Evolutionary conservation across 1,284 basidiomycete species (phyloP), one percentile per base, ranked within the genome.

Genomic region (Cerrena zonata): DNA sequence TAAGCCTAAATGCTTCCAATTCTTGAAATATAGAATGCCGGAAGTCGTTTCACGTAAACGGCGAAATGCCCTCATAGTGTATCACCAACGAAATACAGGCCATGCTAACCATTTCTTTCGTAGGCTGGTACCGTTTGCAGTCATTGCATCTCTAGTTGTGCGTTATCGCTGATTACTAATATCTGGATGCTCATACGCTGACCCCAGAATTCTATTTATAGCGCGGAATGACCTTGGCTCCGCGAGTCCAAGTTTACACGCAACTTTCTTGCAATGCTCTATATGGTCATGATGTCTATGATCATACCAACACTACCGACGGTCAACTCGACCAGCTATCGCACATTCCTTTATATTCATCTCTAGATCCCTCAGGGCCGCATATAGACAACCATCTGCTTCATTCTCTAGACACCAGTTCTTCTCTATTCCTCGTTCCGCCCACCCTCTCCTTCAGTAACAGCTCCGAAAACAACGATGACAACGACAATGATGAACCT

Each of bases 221-320:
- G 86, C 83, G 85, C 42, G 85, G 84, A 49, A 88, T 89, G 83
- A 89, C 86, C 5, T 66, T 86, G 40, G 86, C 86, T 7, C 82
- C 86, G 38, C 78, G 86, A 46, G 79, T 89, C 18, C 82, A 89
- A 68, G 80, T 89, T 27, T 86, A 79, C 68, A 88, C 84, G n/a
- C 81, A 87, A 58, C 71, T 89, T 37, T 79, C 87, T 2, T 89
- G 86, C 68, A 75, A 78, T 54, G 70, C 71, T 18, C 60, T 85
- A 22, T 65, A 65, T 47, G 63, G 63, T 38, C 75, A 80, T 47
- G 65, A 74, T 39, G 66, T 69, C 48, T 71, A 73, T 54, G 67
- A 72, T 57, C 68, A 69, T 65, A 75, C 68, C 57, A 68, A 60
- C 38, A 36, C 44, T 36, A 45, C 50, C 22, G 36, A 56, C 30